Conservation (phyloP, 345 rosid species). For the Carallia pectinifolia region DNA sequence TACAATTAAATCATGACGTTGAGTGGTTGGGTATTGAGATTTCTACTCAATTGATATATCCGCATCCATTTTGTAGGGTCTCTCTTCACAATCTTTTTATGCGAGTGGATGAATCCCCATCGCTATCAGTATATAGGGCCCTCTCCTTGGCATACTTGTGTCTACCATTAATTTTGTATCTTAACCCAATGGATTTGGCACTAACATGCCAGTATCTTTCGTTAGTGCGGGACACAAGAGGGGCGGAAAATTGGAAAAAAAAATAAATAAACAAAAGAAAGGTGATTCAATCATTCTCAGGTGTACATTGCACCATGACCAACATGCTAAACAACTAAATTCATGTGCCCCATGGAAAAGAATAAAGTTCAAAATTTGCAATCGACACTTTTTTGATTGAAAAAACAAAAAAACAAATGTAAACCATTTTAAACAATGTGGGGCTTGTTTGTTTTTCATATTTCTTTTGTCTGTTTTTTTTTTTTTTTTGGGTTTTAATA, state of each 20-base stretch:
- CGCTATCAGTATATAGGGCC: neutral
- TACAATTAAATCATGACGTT: too few species aligned
- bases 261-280: neutral
- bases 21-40: neutral
- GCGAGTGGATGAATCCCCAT: conserved; percentile 8
- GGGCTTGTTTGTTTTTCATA: too few species aligned
- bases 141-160: too few species aligned
- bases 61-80: neutral
- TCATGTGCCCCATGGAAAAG: too few species aligned
- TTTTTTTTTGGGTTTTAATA: too few species aligned
- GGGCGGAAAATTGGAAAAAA: neutral
- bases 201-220: conserved; percentile 12
- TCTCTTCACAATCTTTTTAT: neutral
- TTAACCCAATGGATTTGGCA: conserved; percentile 18
- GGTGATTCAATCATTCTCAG: conserved; percentile 16
- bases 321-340: neutral
- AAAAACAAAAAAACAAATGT: too few species aligned
- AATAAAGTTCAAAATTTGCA: too few species aligned
- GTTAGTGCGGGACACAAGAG: conserved; percentile 27
- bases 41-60: neutral
- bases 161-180: neutral
- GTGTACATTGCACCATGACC: neutral
- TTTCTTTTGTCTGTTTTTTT: too few species aligned
- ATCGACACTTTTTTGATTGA: too few species aligned
- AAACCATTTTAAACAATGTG: too few species aligned